Evolutionary conservation across 2,329 filamentous ascomycete genomes (phyloP), one percentile per base, ranked within the genome.

Genomic region (Diaporthe velutina): DNA sequence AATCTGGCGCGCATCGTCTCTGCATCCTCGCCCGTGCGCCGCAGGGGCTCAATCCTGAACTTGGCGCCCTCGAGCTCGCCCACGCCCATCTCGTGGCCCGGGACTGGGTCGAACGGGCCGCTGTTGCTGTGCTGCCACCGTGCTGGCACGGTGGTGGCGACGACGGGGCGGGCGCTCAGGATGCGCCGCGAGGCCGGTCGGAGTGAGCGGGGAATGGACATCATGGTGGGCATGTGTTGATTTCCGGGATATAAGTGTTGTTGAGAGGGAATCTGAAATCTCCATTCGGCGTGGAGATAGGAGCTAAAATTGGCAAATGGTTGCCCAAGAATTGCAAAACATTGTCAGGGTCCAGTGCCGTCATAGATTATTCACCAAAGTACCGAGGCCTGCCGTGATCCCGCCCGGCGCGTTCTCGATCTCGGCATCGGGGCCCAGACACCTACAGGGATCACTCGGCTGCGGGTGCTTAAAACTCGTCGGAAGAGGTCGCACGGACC

Each of bases 11-110:
- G 92, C 91, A 94, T 98, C 48, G 96, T 99, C 79, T 90, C 89
- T 61, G 90, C 86, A 85, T 97, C 94, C 85, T 99, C 97, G 80
- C 95, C 95, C 12, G 90, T 90, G 68, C 97, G 90, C 76, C 94
- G 91, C 78, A 98, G 85, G n/a, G 97, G 97, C 88, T 98, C 95
- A 80, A 98, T 92, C 83, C 91, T 94, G 86, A 98, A 98, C 74
- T 90, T 90, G 77, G 93, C 94, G 78, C 95, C 95, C 83, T 97
- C 92, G 81, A 98, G 91, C 88, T 98, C 95, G 81, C 95, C 95
- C 80, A 97, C 94, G 58, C 88, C 92, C 76, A 98, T 89, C 79
- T 98, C 95, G 75, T 50, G 74, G 57, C 78, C 66, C 25, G 78
- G 75, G 75, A 88, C 74, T 10, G 79, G 76, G 73, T 80, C 74